Percentiles rank a stretch among this genome's conserved stretches.
Evolutionary conservation across 129 eudicot species (phyloP).

Genomic region (Mikania micrantha): DNA sequence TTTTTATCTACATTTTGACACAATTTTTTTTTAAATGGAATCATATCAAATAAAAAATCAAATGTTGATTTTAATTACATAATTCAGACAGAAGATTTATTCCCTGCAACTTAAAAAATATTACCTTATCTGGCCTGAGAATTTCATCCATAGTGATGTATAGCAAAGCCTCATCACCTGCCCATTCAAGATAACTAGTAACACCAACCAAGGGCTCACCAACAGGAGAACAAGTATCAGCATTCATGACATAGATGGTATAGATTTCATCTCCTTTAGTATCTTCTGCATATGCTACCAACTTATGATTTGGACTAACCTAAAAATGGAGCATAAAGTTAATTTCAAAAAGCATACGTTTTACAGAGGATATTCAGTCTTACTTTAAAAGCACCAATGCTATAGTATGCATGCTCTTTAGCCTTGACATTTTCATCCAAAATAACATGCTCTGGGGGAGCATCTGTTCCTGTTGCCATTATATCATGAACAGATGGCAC

Average conservation of each 20-base stretch:
- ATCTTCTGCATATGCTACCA: constrained; percentile 94
- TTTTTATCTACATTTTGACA: too few species aligned
- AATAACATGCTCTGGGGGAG: constrained; percentile 78
- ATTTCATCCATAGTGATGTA: constrained; percentile 88
- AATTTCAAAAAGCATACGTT: neutral
- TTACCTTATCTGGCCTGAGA: constrained; percentile 87
- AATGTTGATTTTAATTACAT: neutral
- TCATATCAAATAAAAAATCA: too few species aligned
- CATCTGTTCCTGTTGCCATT: constrained; percentile 82
- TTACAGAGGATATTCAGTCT: constrained; percentile 14
- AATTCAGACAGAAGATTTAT: neutral
- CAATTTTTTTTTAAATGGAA: too few species aligned
- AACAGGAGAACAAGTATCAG: constrained; percentile 55
- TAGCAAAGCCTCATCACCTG: constrained; percentile 74
- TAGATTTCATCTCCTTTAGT: constrained; percentile 94
- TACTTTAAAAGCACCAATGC: constrained; percentile 63
- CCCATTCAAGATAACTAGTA: constrained; percentile 77
- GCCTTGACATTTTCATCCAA: constrained; percentile 83
- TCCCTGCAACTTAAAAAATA: neutral
- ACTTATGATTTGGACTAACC: constrained; percentile 80
- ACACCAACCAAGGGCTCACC: constrained; percentile 76
- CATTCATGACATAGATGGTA: constrained; percentile 65
- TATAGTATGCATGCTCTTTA: constrained; percentile 60
- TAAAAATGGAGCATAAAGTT: constrained; percentile 16
- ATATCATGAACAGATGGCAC: constrained; percentile 57